phyloP scores from a whole-genome alignment of 768 basidiomycete genomes.

The Kwoniella dejecticola region DNA sequence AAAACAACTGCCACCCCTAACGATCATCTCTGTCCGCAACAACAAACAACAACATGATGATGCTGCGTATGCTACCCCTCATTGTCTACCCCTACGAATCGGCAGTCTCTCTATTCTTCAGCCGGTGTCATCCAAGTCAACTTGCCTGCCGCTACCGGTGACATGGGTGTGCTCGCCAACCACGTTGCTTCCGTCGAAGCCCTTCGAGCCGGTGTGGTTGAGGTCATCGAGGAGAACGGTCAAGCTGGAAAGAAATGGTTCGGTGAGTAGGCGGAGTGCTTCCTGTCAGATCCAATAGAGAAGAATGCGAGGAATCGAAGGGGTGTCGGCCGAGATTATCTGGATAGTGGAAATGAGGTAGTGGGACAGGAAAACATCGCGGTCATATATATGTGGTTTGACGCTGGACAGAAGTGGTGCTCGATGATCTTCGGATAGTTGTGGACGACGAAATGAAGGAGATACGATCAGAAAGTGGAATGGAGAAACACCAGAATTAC shows the following conservation, averaged over 20 bases:
- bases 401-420: too few species aligned
- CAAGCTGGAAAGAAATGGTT: conserved; percentile 92
- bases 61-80: too few species aligned
- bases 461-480: not conserved
- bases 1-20: too few species aligned
- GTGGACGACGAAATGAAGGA: not conserved
- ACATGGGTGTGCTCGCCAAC: conserved; percentile 99
- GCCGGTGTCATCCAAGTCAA: conserved; percentile 94
- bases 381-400: too few species aligned
- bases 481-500: too few species aligned
- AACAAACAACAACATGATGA: too few species aligned
- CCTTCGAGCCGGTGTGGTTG: conserved; percentile 88
- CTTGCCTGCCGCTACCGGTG: conserved; percentile 86
- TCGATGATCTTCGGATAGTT: too few species aligned
- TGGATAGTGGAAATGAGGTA: not conserved
- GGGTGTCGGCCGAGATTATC: not conserved
- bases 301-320: not conserved
- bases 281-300: not conserved
- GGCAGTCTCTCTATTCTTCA: conserved; percentile 84
- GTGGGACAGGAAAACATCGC: not conserved
- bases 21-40: too few species aligned
- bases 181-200: conserved; percentile 98
- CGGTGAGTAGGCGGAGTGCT: conserved; percentile 63
- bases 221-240: conserved; percentile 77
- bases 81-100: not conserved